Evolutionary conservation across 164 flowering plant species (phyloP), one percentile per base, ranked within the genome.

Genomic region (Nymphaea thermarum): DNA sequence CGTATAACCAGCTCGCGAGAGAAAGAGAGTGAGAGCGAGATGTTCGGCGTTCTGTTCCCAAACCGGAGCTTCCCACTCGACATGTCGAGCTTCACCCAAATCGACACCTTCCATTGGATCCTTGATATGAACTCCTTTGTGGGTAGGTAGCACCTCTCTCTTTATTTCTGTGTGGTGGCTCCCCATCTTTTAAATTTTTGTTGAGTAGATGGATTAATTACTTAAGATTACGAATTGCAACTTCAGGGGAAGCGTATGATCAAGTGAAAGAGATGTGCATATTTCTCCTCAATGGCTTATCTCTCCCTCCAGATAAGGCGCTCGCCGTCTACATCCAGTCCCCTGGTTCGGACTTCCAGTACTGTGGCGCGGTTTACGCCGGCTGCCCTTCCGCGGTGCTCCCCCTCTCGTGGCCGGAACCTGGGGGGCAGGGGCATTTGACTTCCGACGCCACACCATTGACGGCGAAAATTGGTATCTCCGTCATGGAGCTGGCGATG

Each of bases 371-470:
- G 59, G 84, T 94, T 55, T 82, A 96, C 3, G 7, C 83, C 0
- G 62, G 87, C n/a, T 91, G 98, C 43, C 99, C 99, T n/a, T 94
- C 99, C 7, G 98, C 99, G 10, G 96, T 94, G 12, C 82, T 94
- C 3, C 43, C 93, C 10, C 87, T 94, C 44, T 77, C 77, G 0
- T 94, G 98, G 98, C 98, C 99, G 12, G 86, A 87, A 5, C 87
- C 96, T 2, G 88, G 87, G 2, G 88, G 82, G 17, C 83, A 72
- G 73, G 17, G 78, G 73, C 85, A 80, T 77, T 84, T 88, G 43
- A 82, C 86, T 0, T 77, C 85, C 3, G 89, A 82, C n/a, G 65
- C 87, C 4, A 69, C 80, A 3, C 90, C 90, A 2, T 71, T 82
- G 12, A 78, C 98, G 0, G 96, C 99, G 4, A 94, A 91, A 71